Evolutionary conservation across 768 basidiomycete species (phyloP), one percentile per base, ranked within the genome.

Genomic region (Asterophora parasitica): DNA sequence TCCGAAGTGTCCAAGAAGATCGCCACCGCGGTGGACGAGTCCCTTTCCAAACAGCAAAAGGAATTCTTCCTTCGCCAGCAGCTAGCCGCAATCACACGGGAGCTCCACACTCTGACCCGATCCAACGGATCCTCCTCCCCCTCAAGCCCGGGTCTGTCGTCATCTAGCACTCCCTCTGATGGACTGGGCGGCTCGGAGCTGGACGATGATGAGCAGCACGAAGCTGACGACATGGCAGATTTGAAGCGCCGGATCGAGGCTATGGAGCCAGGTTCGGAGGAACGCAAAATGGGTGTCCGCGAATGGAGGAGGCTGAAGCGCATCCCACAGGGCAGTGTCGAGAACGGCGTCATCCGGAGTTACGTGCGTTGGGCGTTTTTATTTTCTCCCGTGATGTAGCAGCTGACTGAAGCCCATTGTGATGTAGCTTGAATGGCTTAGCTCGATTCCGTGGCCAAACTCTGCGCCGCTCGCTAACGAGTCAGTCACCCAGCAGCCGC

Each of bases 241-340:
- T 65, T 93, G 40, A 79, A 77, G 61, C 72, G 76, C 49, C 81
- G 80, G 58, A 85, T 93, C 27, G 87, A 91, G 51, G 81, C 80
- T 0, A 83, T 91, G 72, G 76, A 76, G 9, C 69, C 71, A 9
- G 85, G 83, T 11, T 82, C 78, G 31, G 91, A 93, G 62, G 90
- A 92, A 61, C 75, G 88, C 34, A 88, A 85, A 62, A 83, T 87
- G 64, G 87, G 85, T 17, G 77, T 85, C 0, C 67, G 89, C 28
- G 94, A 97, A 61, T 89, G 88, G 79, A 79, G 82, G 57, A 70
- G 94, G 35, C 67, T 96, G 27, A 86, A 83, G 63, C 80, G 91
- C 15, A 94, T 91, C n/a, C 91, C 92, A 0, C 81, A 83, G 28
- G 89, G 91, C 13, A 90, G 88, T 43, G 89, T 92, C 2, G 94